phyloP scores from a whole-genome alignment of 108 stramenopile genomes.

The Nitzschia inconspicua region DNA sequence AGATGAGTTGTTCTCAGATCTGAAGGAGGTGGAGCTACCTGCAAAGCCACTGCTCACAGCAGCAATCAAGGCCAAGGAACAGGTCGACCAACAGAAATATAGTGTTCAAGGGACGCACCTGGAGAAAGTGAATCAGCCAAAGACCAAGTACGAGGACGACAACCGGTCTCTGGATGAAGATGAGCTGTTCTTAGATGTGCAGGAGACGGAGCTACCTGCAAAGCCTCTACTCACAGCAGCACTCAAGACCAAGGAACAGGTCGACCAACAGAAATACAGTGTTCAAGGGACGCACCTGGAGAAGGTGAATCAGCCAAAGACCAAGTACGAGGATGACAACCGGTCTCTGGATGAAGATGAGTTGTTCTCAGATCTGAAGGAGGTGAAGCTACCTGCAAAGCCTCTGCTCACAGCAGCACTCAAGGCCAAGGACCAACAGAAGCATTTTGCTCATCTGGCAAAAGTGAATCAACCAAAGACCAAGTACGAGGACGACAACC shows the following conservation, averaged over 20 bases:
- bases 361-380: too few relatives aligned
- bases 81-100: neutral
- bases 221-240: constrained; percentile 16
- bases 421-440: constrained; percentile 8
- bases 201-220: too few relatives aligned
- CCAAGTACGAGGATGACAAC: neutral
- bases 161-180: too few relatives aligned
- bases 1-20: neutral
- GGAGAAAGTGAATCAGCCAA: constrained; percentile 1
- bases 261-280: neutral
- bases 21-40: neutral
- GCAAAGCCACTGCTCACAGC: constrained; percentile 10
- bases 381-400: neutral
- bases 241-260: neutral
- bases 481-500: neutral
- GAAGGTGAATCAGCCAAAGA: constrained; percentile 1
- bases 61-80: constrained; percentile 11
- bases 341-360: neutral
- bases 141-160: too few relatives aligned
- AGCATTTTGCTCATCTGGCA: too few relatives aligned
- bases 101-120: neutral
- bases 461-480: constrained; percentile 7
- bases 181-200: too few relatives aligned
- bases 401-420: constrained; percentile 10
- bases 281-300: neutral